Evolutionary conservation across 2,329 filamentous ascomycete species (phyloP).

Genomic region (Exophiala spinifera): DNA sequence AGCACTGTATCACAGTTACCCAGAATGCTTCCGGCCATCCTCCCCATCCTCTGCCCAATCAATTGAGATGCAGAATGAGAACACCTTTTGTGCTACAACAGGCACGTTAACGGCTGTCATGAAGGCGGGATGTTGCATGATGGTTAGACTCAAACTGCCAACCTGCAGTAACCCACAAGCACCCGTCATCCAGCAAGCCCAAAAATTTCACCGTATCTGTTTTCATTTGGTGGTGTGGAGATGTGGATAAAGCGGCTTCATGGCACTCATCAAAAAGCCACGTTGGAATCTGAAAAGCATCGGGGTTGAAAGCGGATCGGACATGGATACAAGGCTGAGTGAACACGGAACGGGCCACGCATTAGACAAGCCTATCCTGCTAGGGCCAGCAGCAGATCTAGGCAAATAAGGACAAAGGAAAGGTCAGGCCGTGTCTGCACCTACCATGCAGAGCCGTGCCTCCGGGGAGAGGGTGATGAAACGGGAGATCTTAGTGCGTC

Average conservation of each 20-base stretch:
- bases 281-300: not conserved
- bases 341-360: not conserved
- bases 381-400: not conserved
- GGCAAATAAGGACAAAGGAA: not conserved
- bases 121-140: conserved; percentile 12
- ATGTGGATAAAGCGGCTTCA: not conserved
- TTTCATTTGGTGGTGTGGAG: conserved; percentile 8
- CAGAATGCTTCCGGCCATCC: conserved; percentile 13
- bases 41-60: conserved; percentile 17
- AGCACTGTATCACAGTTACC: conserved; percentile 19
- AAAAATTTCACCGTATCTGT: conserved; percentile 17
- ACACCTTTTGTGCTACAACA: conserved; percentile 13
- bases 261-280: conserved; percentile 10
- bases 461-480: not conserved
- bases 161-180: conserved; percentile 20
- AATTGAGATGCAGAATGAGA: conserved; percentile 8
- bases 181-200: conserved; percentile 3
- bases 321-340: conserved; percentile 1
- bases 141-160: conserved; percentile 24
- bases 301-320: not conserved
- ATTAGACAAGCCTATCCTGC: not conserved
- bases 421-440: not conserved
- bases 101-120: conserved; percentile 22
- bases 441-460: not conserved
- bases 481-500: not conserved